A percentile compares a stretch with the other conserved stretches of the same genome.
Evolutionary conservation across 2,329 filamentous ascomycete genomes (phyloP).

Genomic region (Exophiala xenobiotica): DNA sequence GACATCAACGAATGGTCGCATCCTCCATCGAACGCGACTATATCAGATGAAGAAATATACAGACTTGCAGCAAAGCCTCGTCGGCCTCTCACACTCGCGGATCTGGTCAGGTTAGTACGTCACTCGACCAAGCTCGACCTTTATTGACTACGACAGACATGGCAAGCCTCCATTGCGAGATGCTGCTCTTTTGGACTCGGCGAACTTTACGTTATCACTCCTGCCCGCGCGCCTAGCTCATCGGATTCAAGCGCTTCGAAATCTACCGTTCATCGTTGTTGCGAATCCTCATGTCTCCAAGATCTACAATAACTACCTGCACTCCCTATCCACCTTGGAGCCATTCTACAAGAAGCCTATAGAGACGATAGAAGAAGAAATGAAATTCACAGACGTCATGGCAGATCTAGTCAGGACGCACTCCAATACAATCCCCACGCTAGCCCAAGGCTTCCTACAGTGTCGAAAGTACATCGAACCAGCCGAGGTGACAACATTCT

Average conservation of each 20-base stretch:
- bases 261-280: constrained; percentile 95
- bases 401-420: constrained; percentile 95
- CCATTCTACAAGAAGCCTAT: constrained; percentile 76
- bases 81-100: constrained; percentile 78
- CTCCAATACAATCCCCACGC: constrained; percentile 86
- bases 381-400: constrained; percentile 86
- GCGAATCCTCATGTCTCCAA: constrained; percentile 93
- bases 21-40: constrained; percentile 49
- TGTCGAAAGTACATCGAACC: constrained; percentile 86
- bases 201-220: constrained; percentile 92
- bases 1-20: constrained; percentile 26
- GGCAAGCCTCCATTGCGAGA: constrained; percentile 82
- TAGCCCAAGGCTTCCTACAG: constrained; percentile 90
- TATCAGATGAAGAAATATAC: constrained; percentile 73
- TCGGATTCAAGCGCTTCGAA: constrained; percentile 87
- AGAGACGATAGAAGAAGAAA: constrained; percentile 78
- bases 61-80: constrained; percentile 74
- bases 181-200: constrained; percentile 78
- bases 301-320: constrained; percentile 95
- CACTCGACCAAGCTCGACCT: background rate
- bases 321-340: constrained; percentile 85
- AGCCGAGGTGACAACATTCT: constrained; percentile 79
- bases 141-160: constrained; percentile 44
- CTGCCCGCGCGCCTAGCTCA: constrained; percentile 90
- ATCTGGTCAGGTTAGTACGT: constrained; percentile 73